Percentiles rank a stretch among this genome's conserved stretches.
Evolutionary conservation across 805 yeast species (phyloP).

Genomic region (Yamadazyma philogaea): DNA sequence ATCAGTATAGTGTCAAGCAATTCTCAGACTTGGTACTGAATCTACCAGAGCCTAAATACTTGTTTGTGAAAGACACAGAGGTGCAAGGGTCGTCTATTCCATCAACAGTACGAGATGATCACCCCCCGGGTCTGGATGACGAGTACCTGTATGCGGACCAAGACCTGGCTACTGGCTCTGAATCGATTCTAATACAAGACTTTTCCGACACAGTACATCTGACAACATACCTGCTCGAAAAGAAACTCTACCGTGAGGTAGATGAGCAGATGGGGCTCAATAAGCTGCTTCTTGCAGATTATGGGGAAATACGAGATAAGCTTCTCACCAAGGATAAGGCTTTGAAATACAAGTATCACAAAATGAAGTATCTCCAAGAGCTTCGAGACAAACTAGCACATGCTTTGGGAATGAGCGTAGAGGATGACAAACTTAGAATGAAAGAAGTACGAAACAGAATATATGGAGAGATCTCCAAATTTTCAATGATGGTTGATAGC

Average conservation of each 20-base stretch:
- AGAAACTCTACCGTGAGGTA: slow-evolving; percentile 13
- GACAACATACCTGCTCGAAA: slow-evolving; percentile 7
- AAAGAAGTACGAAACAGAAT: slow-evolving; percentile 7
- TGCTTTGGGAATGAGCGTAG: slow-evolving; percentile 5
- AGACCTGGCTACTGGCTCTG: background rate
- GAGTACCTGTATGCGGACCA: slow-evolving; percentile 8
- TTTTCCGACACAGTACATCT: slow-evolving; percentile 7
- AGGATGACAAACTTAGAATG: background rate
- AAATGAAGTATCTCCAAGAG: slow-evolving; percentile 25
- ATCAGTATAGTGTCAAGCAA: slow-evolving; percentile 13
- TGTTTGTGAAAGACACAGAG: slow-evolving; percentile 12
- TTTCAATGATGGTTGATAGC: slow-evolving; percentile 15
- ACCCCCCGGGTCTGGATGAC: background rate
- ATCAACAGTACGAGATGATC: background rate
- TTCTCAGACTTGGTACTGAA: slow-evolving; percentile 24
- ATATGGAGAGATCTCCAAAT: slow-evolving; percentile 23
- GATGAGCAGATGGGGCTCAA: slow-evolving; percentile 20
- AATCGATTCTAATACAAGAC: slow-evolving; percentile 9
- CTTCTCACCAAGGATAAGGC: slow-evolving; percentile 18
- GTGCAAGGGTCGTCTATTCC: background rate
- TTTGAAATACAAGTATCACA: slow-evolving; percentile 27
- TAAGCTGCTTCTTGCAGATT: slow-evolving; percentile 15
- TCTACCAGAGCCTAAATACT: slow-evolving; percentile 34
- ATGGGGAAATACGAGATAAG: slow-evolving; percentile 18
- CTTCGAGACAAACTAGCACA: slow-evolving; percentile 12